These are phyloP conservation scores for Tetragonia tetragonoides DNA, from an alignment of 148 eudicot species.

Conservation along the genomic window DNA sequence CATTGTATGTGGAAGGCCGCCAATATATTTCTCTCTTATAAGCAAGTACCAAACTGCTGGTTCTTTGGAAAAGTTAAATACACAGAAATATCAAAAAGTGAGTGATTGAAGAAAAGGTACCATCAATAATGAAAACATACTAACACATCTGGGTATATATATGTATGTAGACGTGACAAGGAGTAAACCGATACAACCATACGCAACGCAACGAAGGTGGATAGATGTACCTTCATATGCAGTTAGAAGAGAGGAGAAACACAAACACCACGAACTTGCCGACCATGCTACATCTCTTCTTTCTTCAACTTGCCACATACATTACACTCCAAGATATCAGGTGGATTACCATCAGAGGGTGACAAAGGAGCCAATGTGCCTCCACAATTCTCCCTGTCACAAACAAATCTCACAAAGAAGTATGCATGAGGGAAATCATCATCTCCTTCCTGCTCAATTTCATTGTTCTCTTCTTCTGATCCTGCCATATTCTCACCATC, in stretches of 20 bases:
- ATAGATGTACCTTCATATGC: neutral
- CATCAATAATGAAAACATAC: neutral
- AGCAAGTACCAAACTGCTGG: neutral
- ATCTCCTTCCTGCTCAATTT: conserved; percentile 31
- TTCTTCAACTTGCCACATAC: conserved; percentile 64
- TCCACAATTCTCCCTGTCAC: conserved; percentile 63
- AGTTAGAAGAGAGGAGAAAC: neutral
- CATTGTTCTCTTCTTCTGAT: conserved; percentile 30
- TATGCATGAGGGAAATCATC: conserved; percentile 87
- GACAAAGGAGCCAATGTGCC: conserved; percentile 96
- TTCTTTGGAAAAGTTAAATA: neutral
- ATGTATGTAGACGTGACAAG: neutral
- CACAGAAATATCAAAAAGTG: neutral
- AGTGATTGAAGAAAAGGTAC: neutral
- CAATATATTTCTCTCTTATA: too few species aligned
- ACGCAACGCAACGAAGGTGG: neutral
- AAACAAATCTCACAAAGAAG: conserved; percentile 84
- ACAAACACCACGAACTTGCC: neutral
- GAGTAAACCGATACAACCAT: neutral
- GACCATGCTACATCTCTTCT: conserved; percentile 24
- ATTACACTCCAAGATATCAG: conserved; percentile 77
- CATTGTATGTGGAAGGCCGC: too few species aligned
- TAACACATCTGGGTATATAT: neutral
- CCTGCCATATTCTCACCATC: conserved; percentile 31
- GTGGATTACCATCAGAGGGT: conserved; percentile 30